Evolutionary conservation across 371 early-diverging fungal species (phyloP), one percentile per base, ranked within the genome.

Genomic region (Rhizomucor pusillus): DNA sequence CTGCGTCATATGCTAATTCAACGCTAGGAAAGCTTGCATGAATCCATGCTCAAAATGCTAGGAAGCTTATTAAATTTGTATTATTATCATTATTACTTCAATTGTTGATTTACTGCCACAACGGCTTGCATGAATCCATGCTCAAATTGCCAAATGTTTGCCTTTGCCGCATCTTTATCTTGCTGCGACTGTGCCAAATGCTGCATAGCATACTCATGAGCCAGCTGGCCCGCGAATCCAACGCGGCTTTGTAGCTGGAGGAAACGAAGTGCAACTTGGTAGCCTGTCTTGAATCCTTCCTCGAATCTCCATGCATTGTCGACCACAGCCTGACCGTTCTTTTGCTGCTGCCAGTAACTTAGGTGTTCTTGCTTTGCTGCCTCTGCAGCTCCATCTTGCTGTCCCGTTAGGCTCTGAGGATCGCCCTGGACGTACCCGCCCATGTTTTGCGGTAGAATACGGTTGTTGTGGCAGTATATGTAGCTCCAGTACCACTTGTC

Each of bases 401-500:
- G 25, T 1, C 18, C 43, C 2, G 34, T 23, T n/a, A 47, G 37
- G 12, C 16, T 13, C 3, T 33, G 20, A 1, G 44, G 22, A 44
- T 39, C 52, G 1, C 12, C 41, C 12, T 56, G 47, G 23, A 19
- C 25, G 20, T 33, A 47, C 10, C 56, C 56, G 13, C 41, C 49
- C 20, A 56, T 11, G 19, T 39, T 36, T 19, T 41, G 33, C 2
- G 49, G 50, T n/a, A 63, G 19, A 14, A 60, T 50, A 1, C 53
- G 23, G n/a, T 49, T 54, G 19, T 59, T 54, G 19, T 59, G 52
- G 23, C 71, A 71, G 22, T 64, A 71, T 7, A 64, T 40, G 43
- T 64, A 64, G 19, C 66, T 65, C 60, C 65, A 71, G 20, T 54
- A 57, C 62, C 64, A 64, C 1, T 48, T 55, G 40, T 71, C 71